These are phyloP conservation scores for Basipetospora chlamydospora DNA, from an alignment of 2,329 filamentous ascomycete species.

Conservation along the genomic window DNA sequence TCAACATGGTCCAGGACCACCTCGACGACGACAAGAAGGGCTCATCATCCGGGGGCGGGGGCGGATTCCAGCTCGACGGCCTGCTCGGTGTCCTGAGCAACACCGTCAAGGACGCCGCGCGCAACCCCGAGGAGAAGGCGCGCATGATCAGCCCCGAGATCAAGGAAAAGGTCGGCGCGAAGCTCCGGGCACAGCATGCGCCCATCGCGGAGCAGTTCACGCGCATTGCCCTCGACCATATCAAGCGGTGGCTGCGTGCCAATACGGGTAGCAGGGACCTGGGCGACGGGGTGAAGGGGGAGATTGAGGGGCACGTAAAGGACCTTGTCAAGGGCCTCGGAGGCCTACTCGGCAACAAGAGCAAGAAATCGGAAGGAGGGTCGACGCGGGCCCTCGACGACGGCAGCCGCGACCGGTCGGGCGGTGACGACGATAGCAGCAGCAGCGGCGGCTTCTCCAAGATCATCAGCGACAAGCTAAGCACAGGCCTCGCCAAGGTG, in stretches of 20 bases:
- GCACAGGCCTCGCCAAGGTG: slow-evolving; percentile 26
- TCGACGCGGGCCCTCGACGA: slow-evolving; percentile 17
- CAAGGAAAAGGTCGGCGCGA: slow-evolving; percentile 26
- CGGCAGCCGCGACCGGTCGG: slow-evolving; percentile 12
- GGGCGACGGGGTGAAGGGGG: slow-evolving; percentile 27
- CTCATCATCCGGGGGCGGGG: slow-evolving; percentile 11
- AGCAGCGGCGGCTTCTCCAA: slow-evolving; percentile 24
- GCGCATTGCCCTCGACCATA: slow-evolving; percentile 27
- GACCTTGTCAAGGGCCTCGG: slow-evolving; percentile 28
- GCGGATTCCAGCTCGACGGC: slow-evolving; percentile 24
- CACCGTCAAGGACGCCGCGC: slow-evolving; percentile 27
- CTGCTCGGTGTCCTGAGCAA: slow-evolving; percentile 26
- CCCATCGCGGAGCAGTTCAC: slow-evolving; percentile 31
- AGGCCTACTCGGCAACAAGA: slow-evolving; percentile 23
- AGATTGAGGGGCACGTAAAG: slow-evolving; percentile 29
- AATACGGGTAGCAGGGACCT: slow-evolving; percentile 26
- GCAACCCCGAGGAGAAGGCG: slow-evolving; percentile 31
- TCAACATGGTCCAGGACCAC: slow-evolving; percentile 26
- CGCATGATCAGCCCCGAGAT: slow-evolving; percentile 30
- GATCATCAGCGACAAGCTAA: slow-evolving; percentile 31
- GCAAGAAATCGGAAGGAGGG: slow-evolving; percentile 18
- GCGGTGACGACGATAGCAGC: slow-evolving; percentile 13
- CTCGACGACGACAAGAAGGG: slow-evolving; percentile 16
- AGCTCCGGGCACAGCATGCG: slow-evolving; percentile 25
- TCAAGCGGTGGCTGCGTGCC: slow-evolving; percentile 29